These are phyloP conservation scores for Melocanna baccifera DNA, from an alignment of 176 grass and related monocot species.

Conservation along the genomic window DNA sequence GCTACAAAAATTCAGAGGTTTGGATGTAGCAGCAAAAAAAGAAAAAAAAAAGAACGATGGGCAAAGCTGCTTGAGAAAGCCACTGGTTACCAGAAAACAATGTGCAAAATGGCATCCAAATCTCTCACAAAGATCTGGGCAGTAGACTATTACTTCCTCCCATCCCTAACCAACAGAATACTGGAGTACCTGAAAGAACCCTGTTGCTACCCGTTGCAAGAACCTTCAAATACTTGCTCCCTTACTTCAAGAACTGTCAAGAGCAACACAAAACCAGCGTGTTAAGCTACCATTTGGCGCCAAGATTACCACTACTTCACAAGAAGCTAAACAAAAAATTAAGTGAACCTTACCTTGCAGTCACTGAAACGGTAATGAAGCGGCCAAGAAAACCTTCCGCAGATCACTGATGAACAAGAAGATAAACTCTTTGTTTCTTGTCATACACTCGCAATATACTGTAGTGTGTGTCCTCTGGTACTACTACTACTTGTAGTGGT, in stretches of 20 bases:
- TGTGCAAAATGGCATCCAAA: not conserved
- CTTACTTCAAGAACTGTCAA: not conserved
- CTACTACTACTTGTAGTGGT: not conserved
- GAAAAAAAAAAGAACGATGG: not conserved
- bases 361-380: not conserved
- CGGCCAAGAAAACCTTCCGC: not conserved
- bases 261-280: not conserved
- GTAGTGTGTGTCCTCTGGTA: conserved; percentile 13
- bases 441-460: not conserved
- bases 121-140: not conserved
- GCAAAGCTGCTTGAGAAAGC: conserved; percentile 27
- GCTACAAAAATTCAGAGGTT: not conserved
- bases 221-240: conserved; percentile 15
- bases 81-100: not conserved
- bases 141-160: not conserved
- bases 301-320: not conserved
- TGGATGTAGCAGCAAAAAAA: not conserved
- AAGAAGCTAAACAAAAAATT: not conserved
- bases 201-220: not conserved
- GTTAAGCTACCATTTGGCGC: not conserved
- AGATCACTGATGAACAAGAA: not conserved
- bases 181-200: not conserved
- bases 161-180: not conserved
- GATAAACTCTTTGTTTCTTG: not conserved
- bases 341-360: conserved; percentile 24